Evolutionary conservation across 2,329 filamentous ascomycete species (phyloP).

Genomic region (Fusarium sp.): DNA sequence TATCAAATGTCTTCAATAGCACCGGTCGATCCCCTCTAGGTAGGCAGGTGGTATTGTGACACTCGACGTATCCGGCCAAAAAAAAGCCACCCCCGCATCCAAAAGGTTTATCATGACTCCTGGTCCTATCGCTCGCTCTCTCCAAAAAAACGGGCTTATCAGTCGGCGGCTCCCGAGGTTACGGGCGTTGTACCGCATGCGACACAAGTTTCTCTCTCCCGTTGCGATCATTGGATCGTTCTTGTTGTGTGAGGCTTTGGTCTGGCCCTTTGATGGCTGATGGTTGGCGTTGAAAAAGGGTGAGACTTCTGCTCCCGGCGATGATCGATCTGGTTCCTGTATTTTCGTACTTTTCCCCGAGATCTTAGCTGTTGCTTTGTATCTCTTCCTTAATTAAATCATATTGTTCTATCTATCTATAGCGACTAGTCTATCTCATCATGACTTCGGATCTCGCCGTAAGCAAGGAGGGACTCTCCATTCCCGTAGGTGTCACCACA

Average conservation of each 20-base stretch:
- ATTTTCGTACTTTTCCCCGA: background rate
- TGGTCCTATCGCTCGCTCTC: background rate
- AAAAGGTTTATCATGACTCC: background rate
- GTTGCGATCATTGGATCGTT: background rate
- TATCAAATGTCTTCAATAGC: background rate
- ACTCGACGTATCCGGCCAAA: background rate
- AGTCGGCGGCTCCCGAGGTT: background rate
- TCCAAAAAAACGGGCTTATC: background rate
- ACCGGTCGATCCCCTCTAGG: background rate
- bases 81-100: constrained; percentile 6
- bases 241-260: background rate
- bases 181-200: background rate
- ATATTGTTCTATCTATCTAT: background rate
- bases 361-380: background rate
- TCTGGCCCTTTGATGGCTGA: background rate
- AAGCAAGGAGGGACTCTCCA: constrained; percentile 60
- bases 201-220: background rate
- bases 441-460: constrained; percentile 55
- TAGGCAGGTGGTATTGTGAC: background rate
- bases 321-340: background rate
- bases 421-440: background rate
- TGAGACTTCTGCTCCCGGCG: background rate
- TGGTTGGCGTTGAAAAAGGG: background rate
- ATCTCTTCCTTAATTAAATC: background rate
- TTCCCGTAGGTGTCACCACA: constrained; percentile 55